A percentile compares a stretch with the other conserved stretches of the same genome.
phyloP scores from a whole-genome alignment of 2,329 filamentous ascomycete genomes.

The Trichoderma lentiforme region DNA sequence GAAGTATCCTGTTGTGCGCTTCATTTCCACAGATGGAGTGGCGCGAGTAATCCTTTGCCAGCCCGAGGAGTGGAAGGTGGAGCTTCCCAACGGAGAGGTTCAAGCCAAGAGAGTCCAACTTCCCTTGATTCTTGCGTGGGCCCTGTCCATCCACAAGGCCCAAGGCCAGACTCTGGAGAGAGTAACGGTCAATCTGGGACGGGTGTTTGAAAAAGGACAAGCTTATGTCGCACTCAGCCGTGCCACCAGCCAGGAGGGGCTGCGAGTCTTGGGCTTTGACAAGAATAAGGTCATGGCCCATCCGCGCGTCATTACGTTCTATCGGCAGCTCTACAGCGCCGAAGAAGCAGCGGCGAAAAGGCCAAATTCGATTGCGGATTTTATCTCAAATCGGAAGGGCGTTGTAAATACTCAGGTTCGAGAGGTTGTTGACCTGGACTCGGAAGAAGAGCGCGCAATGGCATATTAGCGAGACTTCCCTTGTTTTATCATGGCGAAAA shows the following conservation, averaged over 20 bases:
- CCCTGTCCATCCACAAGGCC: slow-evolving; percentile 95
- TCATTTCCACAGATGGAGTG: slow-evolving; percentile 72
- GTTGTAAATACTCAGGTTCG: slow-evolving; percentile 13
- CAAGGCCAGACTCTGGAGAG: slow-evolving; percentile 91
- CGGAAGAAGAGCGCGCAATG: slow-evolving; percentile 47
- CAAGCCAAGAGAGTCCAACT: slow-evolving; percentile 81
- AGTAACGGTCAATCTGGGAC: slow-evolving; percentile 89
- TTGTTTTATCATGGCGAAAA: slow-evolving; percentile 31
- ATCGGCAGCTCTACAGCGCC: slow-evolving; percentile 73
- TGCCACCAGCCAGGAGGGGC: slow-evolving; percentile 79
- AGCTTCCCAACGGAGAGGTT: slow-evolving; percentile 90
- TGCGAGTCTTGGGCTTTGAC: slow-evolving; percentile 87
- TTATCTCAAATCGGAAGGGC: slow-evolving; percentile 36
- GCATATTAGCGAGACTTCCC: slow-evolving; percentile 40
- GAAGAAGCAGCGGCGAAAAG: slow-evolving; percentile 48
- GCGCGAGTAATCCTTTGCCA: slow-evolving; percentile 65
- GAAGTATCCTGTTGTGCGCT: slow-evolving; percentile 80
- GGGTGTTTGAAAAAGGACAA: slow-evolving; percentile 94
- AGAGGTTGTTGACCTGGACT: slow-evolving; percentile 38
- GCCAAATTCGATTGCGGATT: slow-evolving; percentile 37
- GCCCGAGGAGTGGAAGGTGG: slow-evolving; percentile 92
- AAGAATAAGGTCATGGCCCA: slow-evolving; percentile 93
- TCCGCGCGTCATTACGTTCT: slow-evolving; percentile 79
- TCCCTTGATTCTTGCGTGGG: slow-evolving; percentile 93
- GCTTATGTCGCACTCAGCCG: slow-evolving; percentile 95